Conservation (phyloP, 108 stramenopile species). For the Skeletonema costatum region DNA sequence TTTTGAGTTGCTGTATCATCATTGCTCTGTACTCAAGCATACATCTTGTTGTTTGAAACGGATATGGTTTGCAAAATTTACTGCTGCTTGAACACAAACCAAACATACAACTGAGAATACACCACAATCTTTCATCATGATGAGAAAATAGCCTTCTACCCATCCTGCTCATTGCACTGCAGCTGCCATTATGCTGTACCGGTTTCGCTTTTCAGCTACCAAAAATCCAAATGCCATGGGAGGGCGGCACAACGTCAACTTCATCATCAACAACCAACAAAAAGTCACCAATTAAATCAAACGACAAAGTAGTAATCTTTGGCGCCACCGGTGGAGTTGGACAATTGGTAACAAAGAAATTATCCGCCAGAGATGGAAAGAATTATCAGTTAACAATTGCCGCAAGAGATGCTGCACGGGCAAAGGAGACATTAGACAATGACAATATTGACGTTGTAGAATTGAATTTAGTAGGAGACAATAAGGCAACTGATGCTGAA, state of each 20-base stretch:
- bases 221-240: constrained; percentile 21
- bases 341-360: constrained; percentile 45
- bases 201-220: constrained; percentile 28
- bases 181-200: background rate
- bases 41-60: too few relatives aligned
- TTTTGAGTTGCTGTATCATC: too few relatives aligned
- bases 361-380: constrained; percentile 1
- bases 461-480: constrained; percentile 38
- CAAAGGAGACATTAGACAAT: constrained; percentile 11
- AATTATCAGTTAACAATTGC: constrained; percentile 34
- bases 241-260: background rate
- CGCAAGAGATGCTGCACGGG: constrained; percentile 38
- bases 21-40: too few relatives aligned
- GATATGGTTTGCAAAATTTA: too few relatives aligned
- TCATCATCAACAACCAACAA: background rate
- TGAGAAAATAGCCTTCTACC: background rate
- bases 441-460: constrained; percentile 17
- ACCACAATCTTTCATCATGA: background rate
- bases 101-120: background rate
- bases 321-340: constrained; percentile 52
- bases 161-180: background rate
- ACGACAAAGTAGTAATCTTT: constrained; percentile 38
- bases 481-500: constrained; percentile 27
- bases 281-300: constrained; percentile 33
- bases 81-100: background rate